These are phyloP conservation scores for Sphagnum tenellum DNA, from an alignment of 225 moss, liverwort and hornwort genomes.

Conservation along the genomic window DNA sequence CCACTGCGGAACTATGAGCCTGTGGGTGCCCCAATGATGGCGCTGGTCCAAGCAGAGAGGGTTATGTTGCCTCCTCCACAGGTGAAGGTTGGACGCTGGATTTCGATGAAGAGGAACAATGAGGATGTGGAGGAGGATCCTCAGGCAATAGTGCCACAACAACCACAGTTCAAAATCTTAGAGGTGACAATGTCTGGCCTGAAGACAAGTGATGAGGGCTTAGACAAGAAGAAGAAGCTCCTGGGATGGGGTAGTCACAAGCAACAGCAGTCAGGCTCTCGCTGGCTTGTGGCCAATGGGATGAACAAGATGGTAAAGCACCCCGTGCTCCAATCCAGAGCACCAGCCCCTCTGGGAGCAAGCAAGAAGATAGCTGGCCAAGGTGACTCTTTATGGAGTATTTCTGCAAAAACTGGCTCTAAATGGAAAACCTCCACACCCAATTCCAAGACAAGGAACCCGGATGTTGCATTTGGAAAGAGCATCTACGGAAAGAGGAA, in stretches of 20 bases:
- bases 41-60: conserved; percentile 66
- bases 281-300: conserved; percentile 74
- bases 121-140: conserved; percentile 35
- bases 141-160: conserved; percentile 17
- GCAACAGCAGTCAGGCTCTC: conserved; percentile 62
- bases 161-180: conserved; percentile 59
- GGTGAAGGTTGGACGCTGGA: conserved; percentile 39
- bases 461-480: conserved; percentile 49
- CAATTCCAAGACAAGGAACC: conserved; percentile 67
- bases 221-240: conserved; percentile 23
- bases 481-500: conserved; percentile 53
- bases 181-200: conserved; percentile 68
- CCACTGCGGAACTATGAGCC: conserved; percentile 65
- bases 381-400: conserved; percentile 63
- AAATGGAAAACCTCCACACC: conserved; percentile 52
- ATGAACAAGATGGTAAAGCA: conserved; percentile 43
- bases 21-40: conserved; percentile 79
- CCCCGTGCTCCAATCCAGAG: conserved; percentile 8
- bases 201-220: conserved; percentile 19
- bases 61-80: conserved; percentile 45
- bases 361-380: conserved; percentile 18
- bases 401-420: conserved; percentile 49
- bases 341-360: conserved; percentile 14
- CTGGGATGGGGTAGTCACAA: conserved; percentile 46
- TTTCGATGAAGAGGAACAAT: conserved; percentile 27